phyloP scores from a whole-genome alignment of 1,284 basidiomycete genomes.

The Schizophyllum amplum region DNA sequence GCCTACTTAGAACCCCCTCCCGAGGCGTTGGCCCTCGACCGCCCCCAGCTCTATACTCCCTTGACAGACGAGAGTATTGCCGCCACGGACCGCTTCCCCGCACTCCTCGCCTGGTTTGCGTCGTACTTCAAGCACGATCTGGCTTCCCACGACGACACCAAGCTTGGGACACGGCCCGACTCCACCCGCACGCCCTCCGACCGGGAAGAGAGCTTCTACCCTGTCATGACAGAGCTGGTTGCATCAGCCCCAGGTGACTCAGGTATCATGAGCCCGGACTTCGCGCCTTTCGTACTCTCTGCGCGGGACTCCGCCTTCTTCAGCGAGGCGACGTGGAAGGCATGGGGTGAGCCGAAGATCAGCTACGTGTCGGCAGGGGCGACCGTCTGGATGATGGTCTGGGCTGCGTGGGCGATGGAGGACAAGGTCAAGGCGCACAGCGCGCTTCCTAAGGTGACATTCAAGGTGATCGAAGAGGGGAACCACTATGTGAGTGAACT shows the following conservation, averaged over 20 bases:
- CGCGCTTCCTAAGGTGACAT: neutral
- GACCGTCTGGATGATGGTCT: neutral
- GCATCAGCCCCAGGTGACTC: neutral
- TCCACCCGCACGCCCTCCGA: neutral
- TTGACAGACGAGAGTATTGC: neutral
- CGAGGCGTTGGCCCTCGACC: neutral
- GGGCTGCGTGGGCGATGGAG: neutral
- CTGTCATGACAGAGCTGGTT: neutral
- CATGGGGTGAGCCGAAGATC: neutral
- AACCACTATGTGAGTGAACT: neutral
- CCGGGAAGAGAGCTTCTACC: neutral
- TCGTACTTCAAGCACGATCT: neutral
- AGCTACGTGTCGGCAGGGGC: neutral
- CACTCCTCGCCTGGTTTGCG: neutral
- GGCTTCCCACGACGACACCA: neutral
- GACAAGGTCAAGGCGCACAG: neutral
- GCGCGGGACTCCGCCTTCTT: neutral
- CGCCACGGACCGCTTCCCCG: neutral
- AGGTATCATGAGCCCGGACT: neutral
- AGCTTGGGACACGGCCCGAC: neutral
- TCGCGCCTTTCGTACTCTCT: neutral
- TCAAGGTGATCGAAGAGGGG: neutral
- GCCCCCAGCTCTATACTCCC: neutral
- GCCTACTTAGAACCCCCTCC: neutral
- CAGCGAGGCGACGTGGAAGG: neutral